A percentile compares a stretch with the other conserved stretches of the same genome.
phyloP scores from a whole-genome alignment of 768 basidiomycete species.

The Baorangia bicolor region DNA sequence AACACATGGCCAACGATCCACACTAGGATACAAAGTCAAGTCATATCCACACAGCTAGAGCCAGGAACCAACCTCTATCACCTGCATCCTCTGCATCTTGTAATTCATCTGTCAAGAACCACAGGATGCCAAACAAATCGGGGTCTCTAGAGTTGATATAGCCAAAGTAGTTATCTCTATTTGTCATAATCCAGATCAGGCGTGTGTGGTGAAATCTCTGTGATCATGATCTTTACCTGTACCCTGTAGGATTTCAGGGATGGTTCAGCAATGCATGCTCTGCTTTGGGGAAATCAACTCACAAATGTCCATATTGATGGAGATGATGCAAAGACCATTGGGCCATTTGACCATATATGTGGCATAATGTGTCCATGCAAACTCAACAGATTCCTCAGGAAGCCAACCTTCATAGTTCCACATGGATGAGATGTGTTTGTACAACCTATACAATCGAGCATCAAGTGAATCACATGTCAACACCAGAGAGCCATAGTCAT shows the following conservation, averaged over 20 bases:
- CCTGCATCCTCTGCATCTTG: slow-evolving; percentile 48
- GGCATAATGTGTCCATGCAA: slow-evolving; percentile 46
- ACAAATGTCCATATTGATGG: slow-evolving; percentile 51
- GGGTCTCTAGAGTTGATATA: slow-evolving; percentile 44
- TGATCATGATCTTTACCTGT: background rate
- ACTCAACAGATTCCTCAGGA: slow-evolving; percentile 32
- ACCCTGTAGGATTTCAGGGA: background rate
- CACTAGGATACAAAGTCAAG: slow-evolving; percentile 23
- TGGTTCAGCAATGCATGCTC: slow-evolving; percentile 11
- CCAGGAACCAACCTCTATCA: slow-evolving; percentile 33
- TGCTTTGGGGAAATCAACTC: slow-evolving; percentile 1
- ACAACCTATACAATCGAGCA: slow-evolving; percentile 36
- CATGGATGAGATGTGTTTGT: slow-evolving; percentile 44
- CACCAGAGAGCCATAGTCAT: background rate
- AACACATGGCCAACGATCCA: slow-evolving; percentile 52
- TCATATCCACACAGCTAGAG: background rate
- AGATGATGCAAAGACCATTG: slow-evolving; percentile 48
- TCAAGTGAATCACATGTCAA: background rate
- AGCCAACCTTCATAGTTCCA: slow-evolving; percentile 49
- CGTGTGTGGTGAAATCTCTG: background rate
- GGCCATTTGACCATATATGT: slow-evolving; percentile 44
- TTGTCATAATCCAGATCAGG: background rate
- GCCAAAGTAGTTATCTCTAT: slow-evolving; percentile 43
- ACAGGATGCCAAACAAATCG: slow-evolving; percentile 46
- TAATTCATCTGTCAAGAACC: slow-evolving; percentile 48